Evolutionary conservation across 1,139 yeast genomes (phyloP), one percentile per base, ranked within the genome.

Genomic region (Diutina siamensis): DNA sequence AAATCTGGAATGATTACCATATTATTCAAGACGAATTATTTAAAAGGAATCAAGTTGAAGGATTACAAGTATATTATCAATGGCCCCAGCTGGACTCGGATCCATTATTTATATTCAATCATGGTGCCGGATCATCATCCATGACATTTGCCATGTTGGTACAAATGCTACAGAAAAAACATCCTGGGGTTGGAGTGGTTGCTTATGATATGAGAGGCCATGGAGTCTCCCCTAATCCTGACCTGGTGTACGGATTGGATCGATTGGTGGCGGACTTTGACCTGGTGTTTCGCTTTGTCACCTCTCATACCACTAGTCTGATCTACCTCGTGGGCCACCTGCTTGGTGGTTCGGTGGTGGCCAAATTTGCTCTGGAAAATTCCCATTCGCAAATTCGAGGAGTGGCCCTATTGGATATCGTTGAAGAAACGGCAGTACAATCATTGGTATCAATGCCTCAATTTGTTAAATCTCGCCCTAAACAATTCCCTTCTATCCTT

Each of bases 91-190:
- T 4, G 7, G 12, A 54, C 0, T 56, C 60, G 0, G 67, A 74
- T 0, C 82, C 94, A 0, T 57, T 87, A 1, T 78, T 84, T 52
- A 64, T 89, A 1, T 79, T 80, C 52, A 94, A 86, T 51, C 99
- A 92, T 60, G 99, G 99, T 4, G 97, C 97, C 1, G 98, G 97
- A 1, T 88, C 97, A 1, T 77, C 86, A 2, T 87, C 83, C 0
- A 66, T 86, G 64, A 72, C 96, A 1, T 92, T 85, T 41, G 66
- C 86, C 0, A 62, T 64, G 33, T 58, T 83, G 46, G 50, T n/a
- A 44, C 41, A 12, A 27, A 15, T 21, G 18, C 45, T 46, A 17
- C 38, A 21, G 10, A 10, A 22, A 22, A 27, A 21, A 12, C n/a
- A 44, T 19, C 55, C 44, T 54, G 52, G 55, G 2, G 74, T 76